Evolutionary conservation across 441 rosid genomes (phyloP), one percentile per base, ranked within the genome.

Genomic region (Bruguiera hainesii): DNA sequence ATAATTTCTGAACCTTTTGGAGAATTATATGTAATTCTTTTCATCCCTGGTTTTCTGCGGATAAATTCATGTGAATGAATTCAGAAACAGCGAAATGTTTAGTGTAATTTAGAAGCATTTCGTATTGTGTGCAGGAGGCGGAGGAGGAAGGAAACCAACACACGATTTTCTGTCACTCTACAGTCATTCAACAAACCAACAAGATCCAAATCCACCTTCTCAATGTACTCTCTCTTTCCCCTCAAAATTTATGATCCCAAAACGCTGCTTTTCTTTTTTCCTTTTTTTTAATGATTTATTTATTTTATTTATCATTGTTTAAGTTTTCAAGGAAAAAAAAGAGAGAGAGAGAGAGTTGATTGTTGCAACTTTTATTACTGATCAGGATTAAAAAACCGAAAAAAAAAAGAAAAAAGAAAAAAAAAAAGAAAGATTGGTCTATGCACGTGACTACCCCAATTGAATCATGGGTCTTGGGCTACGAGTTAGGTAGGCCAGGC

Each of bases 101-200:
- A 80, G 33, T 68, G 79, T 80, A 76, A 74, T 81, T 69, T 56
- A 81, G 83, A 77, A 71, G 81, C 63, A 33, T 13, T 39, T 8
- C 11, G 5, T 61, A 50, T 73, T 74, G 73, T 80, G 20, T 62
- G 73, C 93, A 90, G 98, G 90, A 39, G 18, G 48, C 1, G 16
- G 48, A 39, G 57, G 16, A 53, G 57, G 28, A 72, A 88, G 86
- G 77, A 87, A 91, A 84, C 83, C 95, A 69, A 84, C 88, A 30
- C 90, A 88, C 56, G 96, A 93, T 82, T 91, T 91, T 80, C 85
- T 91, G 64, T 85, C 98, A 71, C 89, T 91, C 75, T 83, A 84
- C 90, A 81, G 82, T 72, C 88, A 85, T 80, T 76, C 98, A 68
- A 78, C 86, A 63, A 79, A 72, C 75, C 94, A 83, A 35, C 88